Percentiles rank a stretch among this genome's conserved stretches.
phyloP scores from a whole-genome alignment of 1,284 basidiomycete genomes.

The Ceratorhiza oryzae-sativae region DNA sequence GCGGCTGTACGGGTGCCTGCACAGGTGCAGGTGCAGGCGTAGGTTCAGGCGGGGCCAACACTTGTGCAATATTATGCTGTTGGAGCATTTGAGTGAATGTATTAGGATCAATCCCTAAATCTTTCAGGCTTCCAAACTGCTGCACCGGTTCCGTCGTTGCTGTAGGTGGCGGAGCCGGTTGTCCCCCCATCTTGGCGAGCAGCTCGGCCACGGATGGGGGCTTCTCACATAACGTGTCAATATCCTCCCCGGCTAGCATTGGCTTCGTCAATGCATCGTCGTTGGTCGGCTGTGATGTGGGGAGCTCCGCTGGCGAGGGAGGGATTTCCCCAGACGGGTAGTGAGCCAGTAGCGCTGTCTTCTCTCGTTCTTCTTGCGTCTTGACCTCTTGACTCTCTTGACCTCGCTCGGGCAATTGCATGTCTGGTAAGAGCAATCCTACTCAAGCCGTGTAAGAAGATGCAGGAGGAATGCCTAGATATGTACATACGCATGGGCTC shows the following conservation, averaged over 20 bases:
- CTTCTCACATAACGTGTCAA: constrained; percentile 53
- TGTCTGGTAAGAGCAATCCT: constrained; percentile 71
- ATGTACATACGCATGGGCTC: constrained; percentile 70
- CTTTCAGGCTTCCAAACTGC: constrained; percentile 38
- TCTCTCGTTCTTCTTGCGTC: constrained; percentile 75
- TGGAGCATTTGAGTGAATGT: constrained; percentile 48
- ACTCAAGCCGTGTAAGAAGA: constrained; percentile 38
- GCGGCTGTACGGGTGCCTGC: constrained; percentile 40
- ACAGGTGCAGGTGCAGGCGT: constrained; percentile 38
- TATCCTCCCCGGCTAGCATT: constrained; percentile 73
- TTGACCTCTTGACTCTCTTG: constrained; percentile 68
- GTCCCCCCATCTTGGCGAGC: constrained; percentile 34
- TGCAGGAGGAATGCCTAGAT: constrained; percentile 33
- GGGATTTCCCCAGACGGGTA: constrained; percentile 58
- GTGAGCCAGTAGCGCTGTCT: constrained; percentile 72
- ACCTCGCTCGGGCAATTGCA: constrained; percentile 64
- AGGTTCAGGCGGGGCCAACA: constrained; percentile 40
- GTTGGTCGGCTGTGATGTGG: constrained; percentile 58
- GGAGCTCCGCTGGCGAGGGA: constrained; percentile 64
- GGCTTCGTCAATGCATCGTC: constrained; percentile 64
- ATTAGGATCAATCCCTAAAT: constrained; percentile 48
- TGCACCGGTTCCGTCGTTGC: not conserved
- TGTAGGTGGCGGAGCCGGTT: not conserved
- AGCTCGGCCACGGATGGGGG: constrained; percentile 39
- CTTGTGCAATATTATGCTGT: constrained; percentile 58